A percentile compares a stretch with the other conserved stretches of the same genome.
Evolutionary conservation across 139 green algal genomes (phyloP).

Genomic region (Chlorella sorokiniana): DNA sequence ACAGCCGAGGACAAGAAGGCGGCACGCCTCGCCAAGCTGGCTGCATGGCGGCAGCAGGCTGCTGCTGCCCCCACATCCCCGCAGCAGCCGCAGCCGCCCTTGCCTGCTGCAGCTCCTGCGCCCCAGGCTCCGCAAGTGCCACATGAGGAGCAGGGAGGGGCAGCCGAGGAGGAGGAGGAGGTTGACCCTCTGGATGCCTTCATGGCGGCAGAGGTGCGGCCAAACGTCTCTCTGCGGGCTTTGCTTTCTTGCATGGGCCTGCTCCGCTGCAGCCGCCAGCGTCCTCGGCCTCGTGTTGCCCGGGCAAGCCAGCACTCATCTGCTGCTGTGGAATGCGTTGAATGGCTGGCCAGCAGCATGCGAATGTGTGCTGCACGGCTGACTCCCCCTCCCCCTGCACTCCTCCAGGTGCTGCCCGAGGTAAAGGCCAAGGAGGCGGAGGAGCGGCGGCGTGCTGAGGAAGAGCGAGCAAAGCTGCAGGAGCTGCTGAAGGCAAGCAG

Average conservation of each 20-base stretch:
- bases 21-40: constrained; percentile 46
- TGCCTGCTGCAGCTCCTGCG: constrained; percentile 2
- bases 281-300: too few relatives aligned
- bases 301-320: too few relatives aligned
- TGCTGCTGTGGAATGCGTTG: neutral
- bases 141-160: constrained; percentile 14
- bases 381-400: neutral
- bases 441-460: constrained; percentile 54
- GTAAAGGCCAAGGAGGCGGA: constrained; percentile 68
- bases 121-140: neutral
- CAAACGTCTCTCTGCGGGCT: neutral
- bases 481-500: constrained; percentile 19
- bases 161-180: constrained; percentile 56
- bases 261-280: too few relatives aligned
- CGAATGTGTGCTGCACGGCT: neutral
- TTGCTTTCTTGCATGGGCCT: neutral
- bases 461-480: constrained; percentile 47
- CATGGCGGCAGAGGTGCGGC: constrained; percentile 74
- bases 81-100: neutral
- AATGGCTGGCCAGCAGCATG: neutral
- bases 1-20: constrained; percentile 44
- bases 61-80: too few relatives aligned
- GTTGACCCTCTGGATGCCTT: constrained; percentile 87
- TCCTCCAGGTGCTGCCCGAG: constrained; percentile 60
- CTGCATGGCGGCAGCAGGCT: constrained; percentile 56